Conservation (phyloP, 352 stramenopile species). For the Globisporangium ultimum region DNA sequence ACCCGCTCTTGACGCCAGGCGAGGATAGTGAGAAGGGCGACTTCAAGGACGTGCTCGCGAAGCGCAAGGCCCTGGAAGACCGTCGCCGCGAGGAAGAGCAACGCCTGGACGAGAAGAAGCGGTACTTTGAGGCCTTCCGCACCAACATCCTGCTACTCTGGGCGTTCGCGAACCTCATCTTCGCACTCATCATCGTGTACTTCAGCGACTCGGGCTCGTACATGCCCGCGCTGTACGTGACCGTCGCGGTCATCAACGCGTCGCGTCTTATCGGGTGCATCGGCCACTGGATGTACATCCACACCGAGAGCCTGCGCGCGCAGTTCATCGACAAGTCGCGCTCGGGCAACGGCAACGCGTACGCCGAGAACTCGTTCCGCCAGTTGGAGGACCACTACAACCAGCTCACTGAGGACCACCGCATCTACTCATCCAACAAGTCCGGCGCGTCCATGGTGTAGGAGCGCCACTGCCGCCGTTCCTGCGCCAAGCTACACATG, state of each 20-base stretch:
- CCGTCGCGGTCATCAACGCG: conserved; percentile 69
- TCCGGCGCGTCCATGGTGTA: conserved; percentile 11
- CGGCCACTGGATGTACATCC: conserved; percentile 70
- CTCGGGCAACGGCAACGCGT: conserved; percentile 50
- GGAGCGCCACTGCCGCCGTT: no score
- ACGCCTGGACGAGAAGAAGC: conserved; percentile 65
- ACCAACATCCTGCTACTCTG: conserved; percentile 80
- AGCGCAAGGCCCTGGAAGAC: conserved; percentile 69
- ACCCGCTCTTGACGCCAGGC: conserved; percentile 35
- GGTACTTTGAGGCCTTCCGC: conserved; percentile 79
- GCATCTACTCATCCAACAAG: conserved; percentile 36
- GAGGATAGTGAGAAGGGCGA: conserved; percentile 75
- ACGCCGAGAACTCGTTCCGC: conserved; percentile 49
- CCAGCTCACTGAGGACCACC: conserved; percentile 54
- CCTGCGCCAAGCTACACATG: no score
- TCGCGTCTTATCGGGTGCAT: conserved; percentile 61
- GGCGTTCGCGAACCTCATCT: conserved; percentile 82
- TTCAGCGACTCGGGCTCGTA: conserved; percentile 53
- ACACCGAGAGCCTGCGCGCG: conserved; percentile 35
- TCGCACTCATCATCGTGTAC: conserved; percentile 69
- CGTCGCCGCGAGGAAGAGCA: conserved; percentile 52
- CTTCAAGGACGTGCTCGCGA: conserved; percentile 83
- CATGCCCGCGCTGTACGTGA: conserved; percentile 69
- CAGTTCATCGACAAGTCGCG: conserved; percentile 49
- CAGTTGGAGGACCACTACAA: conserved; percentile 71